Evolutionary conservation across 2,329 filamentous ascomycete genomes (phyloP), one percentile per base, ranked within the genome.

Genomic region (Thelonectria olida): DNA sequence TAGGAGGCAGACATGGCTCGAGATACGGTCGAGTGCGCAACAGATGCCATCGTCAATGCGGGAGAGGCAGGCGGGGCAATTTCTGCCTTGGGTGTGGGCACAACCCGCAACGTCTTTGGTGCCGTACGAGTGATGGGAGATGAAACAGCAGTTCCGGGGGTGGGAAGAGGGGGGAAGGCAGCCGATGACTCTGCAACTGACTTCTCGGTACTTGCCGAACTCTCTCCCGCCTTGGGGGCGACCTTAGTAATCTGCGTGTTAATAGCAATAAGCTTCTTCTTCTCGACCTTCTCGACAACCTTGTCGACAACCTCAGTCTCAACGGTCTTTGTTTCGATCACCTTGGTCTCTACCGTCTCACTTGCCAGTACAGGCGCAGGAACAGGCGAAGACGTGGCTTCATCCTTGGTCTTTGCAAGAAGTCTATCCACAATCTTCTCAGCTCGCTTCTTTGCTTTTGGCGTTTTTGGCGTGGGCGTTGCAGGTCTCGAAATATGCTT

Each of bases 81-180:
- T 68, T 92, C 90, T 1, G 82, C 76, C 73, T 87, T 92, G 1
- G 88, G 85, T 0, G 88, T 89, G 19, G 88, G 81, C n/a, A 91
- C 81, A 7, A 93, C 82, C n/a, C 90, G 84, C 34, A 93, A 75
- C 1, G 89, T 92, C 72, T 90, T 90, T 0, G 89, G 85, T 1
- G 79, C 84, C 5, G 81, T 78, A 49, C 84, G 81, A 15, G 81
- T 72, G 5, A 82, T 68, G 0, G 86, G 86, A 15, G 88, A 84
- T 28, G 83, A 78, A 17, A 79, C 77, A 4, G 75, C 72, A 0
- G 81, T 78, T 17, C 85, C 80, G 10, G 79, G 78, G 10, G 82
- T 77, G 12, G 84, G 82, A 20, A 87, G 62, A 73, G 49, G 86
- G 27, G 86, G 83, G 59, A 87, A 85, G 1, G 80, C 79, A 15